Conservation (phyloP, 1,284 basidiomycete genomes). For the Marasmius oreades region DNA sequence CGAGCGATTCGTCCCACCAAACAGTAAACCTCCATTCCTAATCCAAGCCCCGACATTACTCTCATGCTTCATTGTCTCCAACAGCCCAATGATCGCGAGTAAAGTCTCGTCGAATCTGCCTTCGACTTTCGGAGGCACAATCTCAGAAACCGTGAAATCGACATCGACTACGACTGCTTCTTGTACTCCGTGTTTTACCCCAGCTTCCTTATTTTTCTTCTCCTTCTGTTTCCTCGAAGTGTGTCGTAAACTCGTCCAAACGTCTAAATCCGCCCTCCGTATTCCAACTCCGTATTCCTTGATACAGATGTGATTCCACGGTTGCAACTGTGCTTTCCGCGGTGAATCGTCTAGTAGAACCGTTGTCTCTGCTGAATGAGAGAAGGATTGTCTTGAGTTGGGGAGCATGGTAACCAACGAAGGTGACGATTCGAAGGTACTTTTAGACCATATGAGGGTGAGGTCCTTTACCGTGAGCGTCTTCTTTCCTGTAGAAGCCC, state of each 20-base stretch:
- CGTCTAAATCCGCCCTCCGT: conserved; percentile 43
- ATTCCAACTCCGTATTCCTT: conserved; percentile 55
- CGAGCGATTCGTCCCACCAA: background rate
- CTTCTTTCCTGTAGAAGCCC: conserved; percentile 48
- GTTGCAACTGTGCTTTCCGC: conserved; percentile 74
- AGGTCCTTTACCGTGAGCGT: conserved; percentile 76
- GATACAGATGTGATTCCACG: conserved; percentile 77
- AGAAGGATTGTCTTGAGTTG: background rate
- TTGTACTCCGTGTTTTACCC: background rate
- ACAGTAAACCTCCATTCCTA: conserved; percentile 42
- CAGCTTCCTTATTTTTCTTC: background rate
- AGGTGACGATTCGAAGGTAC: conserved; percentile 26
- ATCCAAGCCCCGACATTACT: conserved; percentile 57
- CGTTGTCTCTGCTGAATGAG: conserved; percentile 65
- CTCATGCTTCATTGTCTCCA: conserved; percentile 46
- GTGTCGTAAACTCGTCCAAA: conserved; percentile 16
- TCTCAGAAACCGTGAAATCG: background rate
- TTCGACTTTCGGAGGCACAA: conserved; percentile 6
- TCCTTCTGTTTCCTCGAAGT: conserved; percentile 6
- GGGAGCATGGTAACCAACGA: conserved; percentile 8
- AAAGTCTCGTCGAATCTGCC: conserved; percentile 43
- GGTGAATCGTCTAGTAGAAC: conserved; percentile 81
- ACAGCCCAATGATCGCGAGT: conserved; percentile 57
- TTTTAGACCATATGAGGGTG: conserved; percentile 61
- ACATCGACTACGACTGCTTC: background rate